Base-by-base conservation (phyloP, 1,139 yeast species). In the Yamadazyma sp. region DNA sequence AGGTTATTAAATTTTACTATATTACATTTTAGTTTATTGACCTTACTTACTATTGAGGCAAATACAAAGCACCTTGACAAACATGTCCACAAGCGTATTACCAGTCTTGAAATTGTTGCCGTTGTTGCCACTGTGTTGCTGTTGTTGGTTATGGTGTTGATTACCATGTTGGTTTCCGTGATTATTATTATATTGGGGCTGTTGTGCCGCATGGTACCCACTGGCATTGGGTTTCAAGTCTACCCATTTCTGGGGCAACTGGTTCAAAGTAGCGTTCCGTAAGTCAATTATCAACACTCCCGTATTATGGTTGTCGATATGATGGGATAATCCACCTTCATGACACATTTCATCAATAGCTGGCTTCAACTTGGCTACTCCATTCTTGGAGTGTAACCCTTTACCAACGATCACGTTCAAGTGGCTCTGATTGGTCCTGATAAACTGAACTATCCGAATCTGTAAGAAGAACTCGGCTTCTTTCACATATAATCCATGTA, bases 401-500 rank as follows among this genome's bases (percentile, higher is more conserved):
- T 90, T 90, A n/a, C 97, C 97, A 9, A 89, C 97, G 56, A 92
- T 90, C 14, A 87, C 87, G 42, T 73, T 65, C 39, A 80, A 58
- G 37, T 68, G 70, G 27, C 59, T 53, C 54, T 88, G 95, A 43
- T 77, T 69, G 33, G 86, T 74, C 32, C 69, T 63, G 14, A 78
- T 70, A 40, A 82, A 86, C 23, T 81, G 81, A n/a, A 76, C 72
- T 37, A 92, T 76, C 41, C 97, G 73, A 44, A 76, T 78, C 51
- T 83, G 86, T 49, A 90, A 69, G 37, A 85, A 78, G 57, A 78
- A 83, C 45, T 80, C 79, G 4, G 97, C 97, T 64, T 92, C 97
- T 59, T 83, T 85, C 25, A 90, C 95, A 50, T 73, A 89, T 28
- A 92, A 69, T 0, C 98, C 98, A 59, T 92, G 98, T 42, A 92